These are phyloP conservation scores for Fusarium armeniacum DNA, from an alignment of 2,329 filamentous ascomycete species.

Conservation along the genomic window DNA sequence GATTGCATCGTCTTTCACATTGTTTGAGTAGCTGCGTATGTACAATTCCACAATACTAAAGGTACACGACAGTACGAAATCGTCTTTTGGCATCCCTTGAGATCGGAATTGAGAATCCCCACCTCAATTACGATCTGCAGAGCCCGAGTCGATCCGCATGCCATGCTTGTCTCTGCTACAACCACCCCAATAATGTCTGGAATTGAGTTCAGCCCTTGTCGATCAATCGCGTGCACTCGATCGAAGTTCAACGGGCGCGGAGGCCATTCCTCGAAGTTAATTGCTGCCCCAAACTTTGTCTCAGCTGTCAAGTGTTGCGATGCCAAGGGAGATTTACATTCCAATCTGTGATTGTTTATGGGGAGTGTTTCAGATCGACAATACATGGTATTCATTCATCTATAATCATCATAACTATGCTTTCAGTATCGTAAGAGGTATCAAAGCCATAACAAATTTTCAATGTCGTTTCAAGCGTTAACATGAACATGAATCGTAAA, in stretches of 20 bases:
- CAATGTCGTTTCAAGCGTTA: not conserved
- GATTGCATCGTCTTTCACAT: not conserved
- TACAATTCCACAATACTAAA: too few species aligned
- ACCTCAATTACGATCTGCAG: conserved; percentile 3
- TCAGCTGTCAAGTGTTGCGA: conserved; percentile 9
- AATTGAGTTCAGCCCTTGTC: conserved; percentile 1
- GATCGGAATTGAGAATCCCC: not conserved
- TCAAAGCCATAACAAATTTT: not conserved
- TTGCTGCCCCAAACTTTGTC: conserved; percentile 17
- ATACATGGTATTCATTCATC: conserved; percentile 25
- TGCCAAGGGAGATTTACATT: conserved; percentile 22
- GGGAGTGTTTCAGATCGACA: conserved; percentile 9
- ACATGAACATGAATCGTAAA: conserved; percentile 3
- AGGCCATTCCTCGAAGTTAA: conserved; percentile 2
- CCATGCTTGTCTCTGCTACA: not conserved
- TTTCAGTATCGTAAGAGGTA: conserved; percentile 6
- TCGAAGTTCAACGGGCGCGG: conserved; percentile 14
- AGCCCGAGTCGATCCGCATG: not conserved
- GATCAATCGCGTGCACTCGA: conserved; percentile 24
- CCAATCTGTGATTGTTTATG: not conserved
- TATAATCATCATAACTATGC: conserved; percentile 1
- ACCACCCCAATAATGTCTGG: not conserved
- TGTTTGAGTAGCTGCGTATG: too few species aligned
- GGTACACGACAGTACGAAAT: not conserved
- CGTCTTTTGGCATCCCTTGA: not conserved